These are phyloP conservation scores for Prunus persica DNA, from an alignment of 306 rosid genomes.

Conservation along the genomic window Prunus_persica_NCBIv2 NC_034012.1:2087501-2088000, in stretches of 20 bases:
- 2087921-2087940: not conserved
- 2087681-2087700: conserved; percentile 51
- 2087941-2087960: too few relatives aligned
- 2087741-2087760: not conserved
- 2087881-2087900: not conserved
- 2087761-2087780: not conserved
- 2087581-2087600: conserved; percentile 8
- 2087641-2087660: conserved; percentile 60
- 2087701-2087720: conserved; percentile 76
- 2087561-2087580: conserved; percentile 5
- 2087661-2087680: conserved; percentile 87
- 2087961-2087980: too few relatives aligned
- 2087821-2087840: not conserved
- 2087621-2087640: conserved; percentile 20
- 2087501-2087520: conserved; percentile 78
- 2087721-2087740: conserved; percentile 44
- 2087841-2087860: not conserved
- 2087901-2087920: too few relatives aligned
- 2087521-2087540: conserved; percentile 80
- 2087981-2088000: too few relatives aligned
- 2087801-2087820: too few relatives aligned
- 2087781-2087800: not conserved
- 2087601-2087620: conserved; percentile 11
- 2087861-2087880: not conserved
- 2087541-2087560: conserved; percentile 93